Base-by-base conservation (phyloP, 2,329 filamentous ascomycete species). In the Clonostachys rosea region DNA sequence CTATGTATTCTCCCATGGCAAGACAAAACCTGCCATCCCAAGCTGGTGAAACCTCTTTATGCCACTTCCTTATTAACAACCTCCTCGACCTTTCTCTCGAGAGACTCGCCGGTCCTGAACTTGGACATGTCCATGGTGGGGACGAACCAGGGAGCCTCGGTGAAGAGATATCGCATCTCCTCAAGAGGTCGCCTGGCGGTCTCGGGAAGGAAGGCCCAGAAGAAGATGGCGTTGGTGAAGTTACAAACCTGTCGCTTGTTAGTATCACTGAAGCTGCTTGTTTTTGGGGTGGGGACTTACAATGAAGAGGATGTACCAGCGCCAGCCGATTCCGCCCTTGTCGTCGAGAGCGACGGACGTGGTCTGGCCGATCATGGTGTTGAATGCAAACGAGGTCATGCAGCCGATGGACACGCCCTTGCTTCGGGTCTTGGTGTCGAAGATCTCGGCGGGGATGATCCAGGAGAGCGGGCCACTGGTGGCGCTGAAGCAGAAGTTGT, bases 371-470 rank as follows among this genome's bases (percentile, higher is more conserved):
- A 89, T 88, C 78, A 89, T 81, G 33, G 85, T 88, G 67, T 88
- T 89, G 70, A 87, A 89, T 3, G 86, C 86, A 62, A 87, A 90
- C 11, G 76, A 82, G 1, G 70, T 74, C 85, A 89, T 89, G 6
- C 83, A 87, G 0, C 85, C 85, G 51, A 90, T 81, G 2, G 83
- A 84, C 2, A 91, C 86, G 55, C 86, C 87, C 69, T 89, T 89
- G 46, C 81, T 75, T 37, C 87, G 78, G 1, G 86, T 91, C 51
- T 83, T 79, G 3, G 84, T 91, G 64, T 91, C 87, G 66, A 91
- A 91, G 39, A 89, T 85, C 60, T 89, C 86, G 44, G 86, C 83
- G 0, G 79, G 80, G 50, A 84, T 81, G 54, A 79, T 78, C 76
- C 66, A 77, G 1, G 63, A 66, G 2, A 90, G 66, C 0, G 87